Base-by-base conservation (phyloP, 768 basidiomycete genomes). In the Xerocomus brunneocitrinus region DNA sequence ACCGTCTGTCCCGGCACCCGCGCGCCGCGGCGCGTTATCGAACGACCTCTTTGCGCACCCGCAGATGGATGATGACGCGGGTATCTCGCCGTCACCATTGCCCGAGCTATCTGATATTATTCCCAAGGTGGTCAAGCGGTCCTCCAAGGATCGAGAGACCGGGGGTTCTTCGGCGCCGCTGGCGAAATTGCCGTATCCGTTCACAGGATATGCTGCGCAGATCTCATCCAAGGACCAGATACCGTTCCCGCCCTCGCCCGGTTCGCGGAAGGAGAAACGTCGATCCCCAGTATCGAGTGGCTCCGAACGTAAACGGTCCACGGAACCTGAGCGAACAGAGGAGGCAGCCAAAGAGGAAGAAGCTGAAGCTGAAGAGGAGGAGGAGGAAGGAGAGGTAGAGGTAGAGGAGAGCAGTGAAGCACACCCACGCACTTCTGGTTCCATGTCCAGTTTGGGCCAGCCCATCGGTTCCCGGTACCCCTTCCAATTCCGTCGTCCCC, bases 381-480 rank as follows among this genome's bases (percentile, higher is more conserved):
- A 74, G 0, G 76, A 71, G 2, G 74, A 67, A 1, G 79, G 75
- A 2, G 70, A 61, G 13, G 73, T 67, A 24, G 74, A 71, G 24
- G 57, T 38, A 5, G 71, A 67, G 39, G 72, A 71, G 40, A 73
- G 73, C 48, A 78, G 76, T 42, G 76, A 75, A 39, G 84, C 84
- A 0, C 79, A 83, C 4, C 82, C 81, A 39, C 77, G 84, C 16
- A 85, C 81, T 5, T 89, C 89, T 0, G 87, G 83, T 19, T 92
- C 91, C 8, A 83, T 93, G 84, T 92, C 90, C 3, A 89, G 86
- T 56, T 79, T 93, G 5, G 91, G 91, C 3, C 84, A 87, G 24
- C 90, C 89, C 1, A 76, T 92, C 49, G 68, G 73, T 32, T 83
- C 87, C 24, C 78, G 84, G 0, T 87, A 85, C 62, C 87, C 86